Base-by-base conservation (phyloP, 768 basidiomycete species). In the Phlegmacium glaucopus region DNA sequence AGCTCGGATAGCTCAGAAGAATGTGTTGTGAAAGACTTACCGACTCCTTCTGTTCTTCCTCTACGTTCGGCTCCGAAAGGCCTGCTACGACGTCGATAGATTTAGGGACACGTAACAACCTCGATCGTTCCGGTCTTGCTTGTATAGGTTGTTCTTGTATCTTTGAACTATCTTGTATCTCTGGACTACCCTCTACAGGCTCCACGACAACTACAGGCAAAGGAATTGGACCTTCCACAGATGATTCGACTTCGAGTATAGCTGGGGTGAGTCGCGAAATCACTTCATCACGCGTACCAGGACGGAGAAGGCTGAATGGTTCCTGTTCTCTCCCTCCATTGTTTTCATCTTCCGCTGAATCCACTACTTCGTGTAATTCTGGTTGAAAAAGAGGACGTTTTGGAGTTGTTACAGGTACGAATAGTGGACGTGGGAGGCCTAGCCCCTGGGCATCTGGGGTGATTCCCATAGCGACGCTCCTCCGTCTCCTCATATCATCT, bases 401-500 rank as follows among this genome's bases (percentile, higher is more conserved):
- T 10, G 32, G 32, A 34, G 10, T 34, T 6, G 32, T 34, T 34
- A 22, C 22, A 22, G 22, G 22, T 22, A 34, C n/a, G 10, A 10
- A 34, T 10, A 34, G 32, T 10, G 32, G 32, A 10, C 11, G 32
- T 3, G 32, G 10, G 32, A 11, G 32, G 4, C 32, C n/a, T 34
- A 22, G 22, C 32, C 32, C 6, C n/a, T 10, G 32, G 25, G 48
- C 39, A 15, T 43, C 42, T 10, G 44, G 45, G 17, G 55, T 53
- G 30, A 58, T 55, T 25, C 49, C 54, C 18, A 60, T 51, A 18
- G 60, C 60, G 38, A 67, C 51, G 47, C 72, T 77, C 44, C 70
- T 61, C 47, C 75, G 63, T 51, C 67, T 68, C 63, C 74, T 77
- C 69, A 74, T 75, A 45, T 61, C 67, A 50, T 72, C 72, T 27